Percentiles rank a stretch among this genome's conserved stretches.
phyloP scores from a whole-genome alignment of 495 filamentous ascomycete species.

The Penicillium paxilli region DNA sequence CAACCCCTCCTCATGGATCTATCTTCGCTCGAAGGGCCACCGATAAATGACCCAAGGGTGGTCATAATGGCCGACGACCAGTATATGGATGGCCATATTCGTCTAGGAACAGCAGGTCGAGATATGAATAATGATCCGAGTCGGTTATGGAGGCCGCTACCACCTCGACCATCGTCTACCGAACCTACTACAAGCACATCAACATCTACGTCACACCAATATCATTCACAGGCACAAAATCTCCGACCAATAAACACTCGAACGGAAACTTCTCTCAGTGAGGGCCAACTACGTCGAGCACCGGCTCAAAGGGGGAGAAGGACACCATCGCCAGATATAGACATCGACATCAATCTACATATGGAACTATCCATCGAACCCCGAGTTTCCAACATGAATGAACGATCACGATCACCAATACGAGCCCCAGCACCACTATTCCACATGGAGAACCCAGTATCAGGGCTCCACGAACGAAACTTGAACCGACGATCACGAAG shows the following conservation, averaged over 20 bases:
- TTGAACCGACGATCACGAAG: slow-evolving; percentile 10
- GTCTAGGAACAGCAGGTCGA: slow-evolving; percentile 7
- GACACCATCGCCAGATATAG: not conserved
- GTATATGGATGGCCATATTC: slow-evolving; percentile 3
- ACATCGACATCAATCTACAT: not conserved
- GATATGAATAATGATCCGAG: slow-evolving; percentile 7
- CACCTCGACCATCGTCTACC: slow-evolving; percentile 16
- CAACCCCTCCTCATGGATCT: slow-evolving; percentile 5
- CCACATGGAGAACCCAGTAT: not conserved
- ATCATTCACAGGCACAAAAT: not conserved
- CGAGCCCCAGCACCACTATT: not conserved
- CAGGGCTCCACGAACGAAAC: no score
- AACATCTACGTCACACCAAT: not conserved
- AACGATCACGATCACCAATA: not conserved
- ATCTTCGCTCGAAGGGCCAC: slow-evolving; percentile 9
- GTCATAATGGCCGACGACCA: not conserved
- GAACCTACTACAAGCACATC: no score
- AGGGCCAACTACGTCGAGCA: not conserved
- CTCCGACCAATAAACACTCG: not conserved
- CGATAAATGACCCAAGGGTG: slow-evolving; percentile 19
- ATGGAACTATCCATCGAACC: not conserved
- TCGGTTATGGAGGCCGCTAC: slow-evolving; percentile 16
- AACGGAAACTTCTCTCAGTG: not conserved
- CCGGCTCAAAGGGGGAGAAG: slow-evolving; percentile 3
- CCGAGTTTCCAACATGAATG: not conserved